Evolutionary conservation across 148 eudicot genomes (phyloP).

Genomic region (Beta vulgaris): DNA sequence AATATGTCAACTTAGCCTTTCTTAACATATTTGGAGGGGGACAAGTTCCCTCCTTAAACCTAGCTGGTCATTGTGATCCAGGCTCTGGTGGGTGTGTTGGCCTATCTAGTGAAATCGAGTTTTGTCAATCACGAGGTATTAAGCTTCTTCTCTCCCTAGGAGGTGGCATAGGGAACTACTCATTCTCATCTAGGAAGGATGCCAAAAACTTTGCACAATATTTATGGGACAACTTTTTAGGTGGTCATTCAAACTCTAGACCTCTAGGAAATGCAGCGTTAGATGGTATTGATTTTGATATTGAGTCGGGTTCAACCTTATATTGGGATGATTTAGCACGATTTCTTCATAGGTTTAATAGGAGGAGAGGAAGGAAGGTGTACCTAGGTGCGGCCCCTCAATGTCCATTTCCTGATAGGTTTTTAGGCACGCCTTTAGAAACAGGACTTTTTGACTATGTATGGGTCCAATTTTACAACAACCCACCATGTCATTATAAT

Average conservation of each 20-base stretch:
- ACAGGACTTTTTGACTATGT: slow-evolving; percentile 71
- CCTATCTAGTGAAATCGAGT: slow-evolving; percentile 33
- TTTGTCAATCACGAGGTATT: slow-evolving; percentile 38
- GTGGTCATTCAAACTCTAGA: slow-evolving; percentile 30
- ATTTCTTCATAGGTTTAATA: slow-evolving; percentile 19
- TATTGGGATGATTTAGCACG: slow-evolving; percentile 42
- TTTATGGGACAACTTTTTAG: slow-evolving; percentile 37
- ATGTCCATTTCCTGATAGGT: slow-evolving; percentile 69
- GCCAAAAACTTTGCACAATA: slow-evolving; percentile 36
- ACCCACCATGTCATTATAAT: slow-evolving; percentile 72
- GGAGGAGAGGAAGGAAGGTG: slow-evolving; percentile 30
- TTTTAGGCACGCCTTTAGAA: slow-evolving; percentile 47
- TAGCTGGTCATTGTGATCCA: slow-evolving; percentile 53
- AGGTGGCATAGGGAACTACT: slow-evolving; percentile 47
- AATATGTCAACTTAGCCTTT: slow-evolving; percentile 45
- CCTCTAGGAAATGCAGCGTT: slow-evolving; percentile 40
- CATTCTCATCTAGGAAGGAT: slow-evolving; percentile 36
- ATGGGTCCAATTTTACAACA: slow-evolving; percentile 89
- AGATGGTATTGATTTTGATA: slow-evolving; percentile 50
- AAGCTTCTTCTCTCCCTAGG: slow-evolving; percentile 48
- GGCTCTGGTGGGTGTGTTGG: slow-evolving; percentile 35
- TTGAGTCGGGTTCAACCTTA: slow-evolving; percentile 36
- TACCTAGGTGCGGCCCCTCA: slow-evolving; percentile 81
- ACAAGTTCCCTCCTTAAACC: slow-evolving; percentile 39
- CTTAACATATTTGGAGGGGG: slow-evolving; percentile 46